Conservation (phyloP, 2,329 filamentous ascomycete genomes). For the Coniochaeta sp. region DNA sequence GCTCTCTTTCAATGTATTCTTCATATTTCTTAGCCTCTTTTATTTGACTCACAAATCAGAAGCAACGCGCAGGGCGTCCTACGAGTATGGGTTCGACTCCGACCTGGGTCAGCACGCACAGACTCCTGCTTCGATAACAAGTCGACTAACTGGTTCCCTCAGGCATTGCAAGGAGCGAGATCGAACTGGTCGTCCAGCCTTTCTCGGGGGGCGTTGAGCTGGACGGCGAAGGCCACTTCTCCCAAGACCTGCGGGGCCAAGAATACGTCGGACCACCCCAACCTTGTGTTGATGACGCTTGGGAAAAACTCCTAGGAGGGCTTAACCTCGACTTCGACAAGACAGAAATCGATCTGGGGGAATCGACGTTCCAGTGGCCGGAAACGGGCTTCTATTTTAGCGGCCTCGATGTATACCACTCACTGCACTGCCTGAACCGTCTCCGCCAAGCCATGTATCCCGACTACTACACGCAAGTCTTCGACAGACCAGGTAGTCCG, state of each 20-base stretch:
- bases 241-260: neutral
- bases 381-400: neutral
- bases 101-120: neutral
- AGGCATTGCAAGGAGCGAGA: neutral
- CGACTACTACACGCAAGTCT: neutral
- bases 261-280: neutral
- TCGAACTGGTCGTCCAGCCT: neutral
- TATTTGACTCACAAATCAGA: neutral
- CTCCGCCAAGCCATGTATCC: neutral
- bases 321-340: neutral
- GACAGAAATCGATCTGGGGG: neutral
- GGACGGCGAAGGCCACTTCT: neutral
- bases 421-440: constrained; percentile 1
- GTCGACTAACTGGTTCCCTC: neutral
- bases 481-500: neutral
- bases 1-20: too few relatives aligned
- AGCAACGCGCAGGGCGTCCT: neutral
- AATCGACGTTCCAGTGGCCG: constrained; percentile 1
- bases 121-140: too few relatives aligned
- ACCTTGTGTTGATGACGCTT: neutral
- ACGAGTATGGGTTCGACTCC: neutral
- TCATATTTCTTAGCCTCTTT: too few relatives aligned
- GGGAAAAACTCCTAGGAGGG: neutral
- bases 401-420: neutral
- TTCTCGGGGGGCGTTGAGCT: neutral